These are phyloP conservation scores for Ogataea pilisensis DNA, from an alignment of 805 yeast genomes.

Conservation along the genomic window DNA sequence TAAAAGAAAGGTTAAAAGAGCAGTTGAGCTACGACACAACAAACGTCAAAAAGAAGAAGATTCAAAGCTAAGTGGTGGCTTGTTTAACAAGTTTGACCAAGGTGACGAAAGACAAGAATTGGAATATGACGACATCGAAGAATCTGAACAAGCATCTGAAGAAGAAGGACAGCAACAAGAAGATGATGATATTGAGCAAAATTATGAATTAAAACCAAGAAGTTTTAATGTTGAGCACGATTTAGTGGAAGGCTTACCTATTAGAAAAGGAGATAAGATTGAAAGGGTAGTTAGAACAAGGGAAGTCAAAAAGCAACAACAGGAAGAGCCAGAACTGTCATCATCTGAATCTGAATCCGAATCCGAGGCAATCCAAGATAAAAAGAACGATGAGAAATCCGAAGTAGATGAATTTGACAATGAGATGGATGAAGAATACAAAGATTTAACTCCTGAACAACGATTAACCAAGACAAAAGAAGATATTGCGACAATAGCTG, in stretches of 20 bases:
- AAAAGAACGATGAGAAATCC: constrained; percentile 11
- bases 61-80: constrained; percentile 34
- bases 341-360: constrained; percentile 7
- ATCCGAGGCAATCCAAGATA: constrained; percentile 11
- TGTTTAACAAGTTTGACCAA: constrained; percentile 24
- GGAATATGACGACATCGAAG: constrained; percentile 3
- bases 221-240: constrained; percentile 39
- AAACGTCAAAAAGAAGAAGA: constrained; percentile 43
- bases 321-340: constrained; percentile 13
- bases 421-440: constrained; percentile 36
- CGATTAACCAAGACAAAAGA: constrained; percentile 64
- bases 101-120: constrained; percentile 13
- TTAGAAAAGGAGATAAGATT: constrained; percentile 71
- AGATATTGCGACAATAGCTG: constrained; percentile 78
- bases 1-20: constrained; percentile 34
- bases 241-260: constrained; percentile 70
- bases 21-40: constrained; percentile 31
- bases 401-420: constrained; percentile 19
- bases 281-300: constrained; percentile 53
- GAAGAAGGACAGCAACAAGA: constrained; percentile 14
- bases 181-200: constrained; percentile 59
- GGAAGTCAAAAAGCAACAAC: constrained; percentile 16
- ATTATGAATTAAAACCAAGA: constrained; percentile 74
- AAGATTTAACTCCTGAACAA: constrained; percentile 47
- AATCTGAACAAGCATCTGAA: constrained; percentile 20